Evolutionary conservation across 2,329 filamentous ascomycete species (phyloP), one percentile per base, ranked within the genome.

Genomic region (Cordyceps pruinosa): DNA sequence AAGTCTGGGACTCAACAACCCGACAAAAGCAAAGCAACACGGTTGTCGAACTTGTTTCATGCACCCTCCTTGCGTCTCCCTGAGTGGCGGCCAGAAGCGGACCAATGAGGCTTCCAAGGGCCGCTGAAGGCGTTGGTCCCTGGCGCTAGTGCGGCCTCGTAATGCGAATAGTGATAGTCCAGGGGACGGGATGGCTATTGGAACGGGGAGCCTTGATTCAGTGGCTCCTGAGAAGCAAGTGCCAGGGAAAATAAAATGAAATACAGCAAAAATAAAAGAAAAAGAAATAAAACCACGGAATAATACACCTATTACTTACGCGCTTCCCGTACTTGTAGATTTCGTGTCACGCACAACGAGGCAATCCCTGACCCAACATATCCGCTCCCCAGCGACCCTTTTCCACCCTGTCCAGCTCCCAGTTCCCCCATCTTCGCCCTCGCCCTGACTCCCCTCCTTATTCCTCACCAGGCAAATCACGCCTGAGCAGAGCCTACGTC

Each of bases 21-120:
- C 12, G 28, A 12, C 50, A 45, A 26, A 45, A 34, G n/a, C 32
- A 56, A 41, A 48, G 44, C 34, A 47, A 42, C 37, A 42, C 42
- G 35, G 35, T 35, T 56, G 53, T 56, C 34, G 44, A 56, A 41
- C 45, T 56, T 49, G 53, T 48, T 56, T 56, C 53, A 56, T 56
- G 44, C 53, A 49, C 34, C 32, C 35, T 41, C 25, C 35, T 19
- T 37, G n/a, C 35, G 35, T 15, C 17, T 15, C 35, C 35, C n/a
- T n/a, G n/a, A 7, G 35, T 42, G 17, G 34, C 44, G 35, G 32
- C n/a, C 32, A 46, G 42, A n/a, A 28, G 44, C n/a, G n/a, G 53
- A 34, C 53, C 32, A 47, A 39, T 37, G 12, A 55, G 42, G 30
- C 19, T 15, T 19, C 17, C 4, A 35, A 35, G 46, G 32, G 35